A percentile compares a stretch with the other conserved stretches of the same genome.
Conservation (phyloP, 2,329 filamentous ascomycete species). For the Hypoxylon sp. region DNA sequence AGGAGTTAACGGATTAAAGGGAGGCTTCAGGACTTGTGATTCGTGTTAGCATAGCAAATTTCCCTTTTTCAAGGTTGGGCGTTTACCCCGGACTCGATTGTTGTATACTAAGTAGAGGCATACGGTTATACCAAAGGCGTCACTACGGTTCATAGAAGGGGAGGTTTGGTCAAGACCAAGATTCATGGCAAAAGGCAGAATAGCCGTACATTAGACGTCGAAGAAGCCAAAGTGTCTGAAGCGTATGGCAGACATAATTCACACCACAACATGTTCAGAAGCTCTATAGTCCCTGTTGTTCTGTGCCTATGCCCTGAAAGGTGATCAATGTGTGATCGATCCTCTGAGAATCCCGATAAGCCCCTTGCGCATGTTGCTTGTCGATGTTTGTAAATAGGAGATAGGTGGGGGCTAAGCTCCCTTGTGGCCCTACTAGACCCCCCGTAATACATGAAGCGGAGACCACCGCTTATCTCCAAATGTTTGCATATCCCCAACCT, state of each 20-base stretch:
- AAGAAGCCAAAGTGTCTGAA: constrained; percentile 7
- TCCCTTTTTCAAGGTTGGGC: constrained; percentile 45
- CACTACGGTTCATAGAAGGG: constrained; percentile 33
- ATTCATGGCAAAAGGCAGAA: constrained; percentile 9
- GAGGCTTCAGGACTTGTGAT: constrained; percentile 18
- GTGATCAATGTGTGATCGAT: not conserved
- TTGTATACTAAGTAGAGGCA: constrained; percentile 54
- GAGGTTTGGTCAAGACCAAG: constrained; percentile 8
- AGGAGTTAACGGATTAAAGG: constrained; percentile 1
- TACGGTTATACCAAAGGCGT: constrained; percentile 48
- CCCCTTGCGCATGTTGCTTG: not conserved
- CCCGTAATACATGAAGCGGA: constrained; percentile 12
- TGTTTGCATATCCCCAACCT: not conserved
- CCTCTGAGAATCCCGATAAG: not conserved
- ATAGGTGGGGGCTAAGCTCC: not conserved
- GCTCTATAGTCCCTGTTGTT: not conserved
- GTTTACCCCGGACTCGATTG: constrained; percentile 44
- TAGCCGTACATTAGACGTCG: constrained; percentile 7
- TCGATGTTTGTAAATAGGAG: not conserved
- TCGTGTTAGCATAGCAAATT: constrained; percentile 34
- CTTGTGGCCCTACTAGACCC: constrained; percentile 6
- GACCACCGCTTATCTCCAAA: constrained; percentile 38
- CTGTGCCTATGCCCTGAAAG: not conserved
- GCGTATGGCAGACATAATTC: constrained; percentile 19
- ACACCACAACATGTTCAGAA: constrained; percentile 4